A percentile compares a stretch with the other conserved stretches of the same genome.
Evolutionary conservation across 352 stramenopile genomes (phyloP).

Genomic region (Phytophthora quininea): DNA sequence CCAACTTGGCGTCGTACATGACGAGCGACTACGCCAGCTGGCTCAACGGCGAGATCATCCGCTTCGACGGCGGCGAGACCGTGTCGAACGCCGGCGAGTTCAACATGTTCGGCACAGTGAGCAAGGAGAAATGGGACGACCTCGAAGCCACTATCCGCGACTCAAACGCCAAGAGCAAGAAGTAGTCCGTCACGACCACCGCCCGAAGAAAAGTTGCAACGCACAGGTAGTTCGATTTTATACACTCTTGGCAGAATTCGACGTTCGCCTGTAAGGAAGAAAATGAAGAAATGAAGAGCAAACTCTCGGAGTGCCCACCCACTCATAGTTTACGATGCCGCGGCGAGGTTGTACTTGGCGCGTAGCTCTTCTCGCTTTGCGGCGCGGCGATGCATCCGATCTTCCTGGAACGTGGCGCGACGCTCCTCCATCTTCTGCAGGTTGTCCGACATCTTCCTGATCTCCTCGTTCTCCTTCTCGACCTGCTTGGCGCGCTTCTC

Average conservation of each 20-base stretch:
- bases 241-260: conserved; percentile 19
- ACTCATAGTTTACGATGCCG: conserved; percentile 36
- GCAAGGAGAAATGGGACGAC: conserved; percentile 76
- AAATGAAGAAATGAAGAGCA: conserved; percentile 19
- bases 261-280: conserved; percentile 13
- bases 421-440: conserved; percentile 59
- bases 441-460: conserved; percentile 56
- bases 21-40: conserved; percentile 83
- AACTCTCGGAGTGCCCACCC: conserved; percentile 7
- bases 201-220: not conserved
- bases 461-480: conserved; percentile 67
- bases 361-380: conserved; percentile 70
- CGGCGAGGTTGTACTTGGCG: conserved; percentile 70
- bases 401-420: conserved; percentile 73
- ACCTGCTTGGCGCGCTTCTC: conserved; percentile 62
- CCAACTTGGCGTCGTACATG: conserved; percentile 80
- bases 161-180: conserved; percentile 72
- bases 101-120: conserved; percentile 74
- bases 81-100: conserved; percentile 79
- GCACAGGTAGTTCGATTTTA: conserved; percentile 23
- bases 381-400: conserved; percentile 59
- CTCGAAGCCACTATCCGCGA: conserved; percentile 65
- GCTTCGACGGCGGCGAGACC: conserved; percentile 82
- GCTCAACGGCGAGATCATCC: conserved; percentile 84
- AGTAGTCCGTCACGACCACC: conserved; percentile 7